Percentiles rank a stretch among this genome's conserved stretches.
phyloP scores from a whole-genome alignment of 345 rosid species.

The Dipteronia dyeriana region DNA sequence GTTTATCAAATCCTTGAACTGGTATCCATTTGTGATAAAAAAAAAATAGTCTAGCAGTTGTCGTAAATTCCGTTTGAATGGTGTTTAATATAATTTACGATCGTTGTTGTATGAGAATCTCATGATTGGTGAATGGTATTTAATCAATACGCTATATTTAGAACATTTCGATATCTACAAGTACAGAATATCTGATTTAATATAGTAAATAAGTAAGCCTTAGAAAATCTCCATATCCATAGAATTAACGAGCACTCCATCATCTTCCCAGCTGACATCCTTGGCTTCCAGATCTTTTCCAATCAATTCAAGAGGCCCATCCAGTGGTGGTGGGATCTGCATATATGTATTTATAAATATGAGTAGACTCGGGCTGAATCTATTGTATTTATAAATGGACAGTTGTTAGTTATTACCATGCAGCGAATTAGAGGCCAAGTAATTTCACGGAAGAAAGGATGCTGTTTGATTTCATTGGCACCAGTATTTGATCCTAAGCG shows the following conservation, averaged over 20 bases:
- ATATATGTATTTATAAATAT: neutral
- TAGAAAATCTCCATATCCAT: slow-evolving; percentile 68
- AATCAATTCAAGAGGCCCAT: slow-evolving; percentile 54
- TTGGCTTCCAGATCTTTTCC: slow-evolving; percentile 59
- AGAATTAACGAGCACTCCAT: slow-evolving; percentile 65
- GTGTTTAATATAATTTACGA: no score
- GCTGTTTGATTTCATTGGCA: slow-evolving; percentile 85
- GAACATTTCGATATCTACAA: neutral
- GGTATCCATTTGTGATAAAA: no score
- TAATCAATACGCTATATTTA: neutral
- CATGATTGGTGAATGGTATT: neutral
- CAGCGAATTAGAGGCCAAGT: slow-evolving; percentile 91
- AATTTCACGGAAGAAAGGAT: slow-evolving; percentile 84
- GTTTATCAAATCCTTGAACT: no score
- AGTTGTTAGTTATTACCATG: slow-evolving; percentile 53
- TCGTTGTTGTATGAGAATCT: no score
- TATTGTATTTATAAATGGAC: neutral
- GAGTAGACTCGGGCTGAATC: neutral
- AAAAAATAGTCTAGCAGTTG: no score
- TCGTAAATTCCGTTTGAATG: no score
- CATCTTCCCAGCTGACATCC: slow-evolving; percentile 81
- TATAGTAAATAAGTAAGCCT: slow-evolving; percentile 6
- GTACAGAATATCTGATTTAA: neutral
- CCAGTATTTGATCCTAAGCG: slow-evolving; percentile 85
- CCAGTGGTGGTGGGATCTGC: slow-evolving; percentile 83